A percentile compares a stretch with the other conserved stretches of the same genome.
These are phyloP conservation scores for Penicillium corylophilum DNA, from an alignment of 2,329 filamentous ascomycete genomes.

Conservation along the genomic window DNA sequence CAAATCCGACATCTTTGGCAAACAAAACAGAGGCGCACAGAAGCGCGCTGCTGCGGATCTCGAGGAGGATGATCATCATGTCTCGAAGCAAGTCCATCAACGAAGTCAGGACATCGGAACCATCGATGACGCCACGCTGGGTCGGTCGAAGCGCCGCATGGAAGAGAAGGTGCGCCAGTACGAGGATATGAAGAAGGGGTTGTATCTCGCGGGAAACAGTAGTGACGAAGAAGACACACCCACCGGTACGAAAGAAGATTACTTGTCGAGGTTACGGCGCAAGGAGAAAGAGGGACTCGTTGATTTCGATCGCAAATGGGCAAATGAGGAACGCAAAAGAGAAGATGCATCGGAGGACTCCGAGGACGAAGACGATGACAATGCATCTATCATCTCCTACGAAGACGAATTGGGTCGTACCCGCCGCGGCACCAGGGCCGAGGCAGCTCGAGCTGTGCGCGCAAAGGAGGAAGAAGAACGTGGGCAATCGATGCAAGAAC, in stretches of 20 bases:
- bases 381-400: conserved; percentile 74
- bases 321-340: conserved; percentile 57
- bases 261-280: conserved; percentile 59
- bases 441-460: conserved; percentile 64
- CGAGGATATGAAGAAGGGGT: conserved; percentile 85
- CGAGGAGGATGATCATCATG: conserved; percentile 51
- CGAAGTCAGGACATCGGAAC: conserved; percentile 59
- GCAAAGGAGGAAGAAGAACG: conserved; percentile 38
- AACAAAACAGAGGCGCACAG: conserved; percentile 61
- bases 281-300: conserved; percentile 62
- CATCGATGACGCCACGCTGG: conserved; percentile 57
- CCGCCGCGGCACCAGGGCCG: conserved; percentile 67
- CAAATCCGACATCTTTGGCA: conserved; percentile 69
- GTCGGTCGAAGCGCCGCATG: conserved; percentile 76
- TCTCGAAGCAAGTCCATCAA: conserved; percentile 63
- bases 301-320: conserved; percentile 97
- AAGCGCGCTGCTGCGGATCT: conserved; percentile 62
- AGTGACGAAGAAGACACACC: conserved; percentile 35
- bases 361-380: conserved; percentile 43
- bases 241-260: conserved; percentile 33
- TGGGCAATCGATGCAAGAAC: conserved; percentile 17
- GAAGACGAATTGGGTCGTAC: conserved; percentile 90
- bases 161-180: conserved; percentile 88
- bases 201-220: conserved; percentile 59
- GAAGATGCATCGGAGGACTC: conserved; percentile 38